Conservation (phyloP, 148 eudicot genomes). For the Arctostaphylos glauca region DNA sequence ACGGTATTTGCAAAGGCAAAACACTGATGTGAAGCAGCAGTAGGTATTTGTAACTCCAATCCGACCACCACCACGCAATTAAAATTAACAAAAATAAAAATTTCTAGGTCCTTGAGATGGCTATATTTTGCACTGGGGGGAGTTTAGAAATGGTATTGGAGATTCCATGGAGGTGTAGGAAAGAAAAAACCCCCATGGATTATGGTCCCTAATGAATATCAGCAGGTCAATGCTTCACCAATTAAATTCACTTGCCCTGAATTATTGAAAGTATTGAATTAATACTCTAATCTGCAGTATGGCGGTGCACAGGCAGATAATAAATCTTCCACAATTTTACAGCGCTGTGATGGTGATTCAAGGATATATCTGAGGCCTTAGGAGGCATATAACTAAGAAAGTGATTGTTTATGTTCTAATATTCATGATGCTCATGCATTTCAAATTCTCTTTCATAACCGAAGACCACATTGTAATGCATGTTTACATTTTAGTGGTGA, state of each 20-base stretch:
- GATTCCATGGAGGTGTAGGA: background rate
- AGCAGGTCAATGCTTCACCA: slow-evolving; percentile 9
- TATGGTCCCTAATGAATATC: background rate
- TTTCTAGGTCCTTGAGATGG: background rate
- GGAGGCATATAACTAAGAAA: background rate
- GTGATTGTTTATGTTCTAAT: background rate
- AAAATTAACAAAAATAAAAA: background rate
- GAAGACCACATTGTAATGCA: background rate
- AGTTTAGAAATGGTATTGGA: background rate
- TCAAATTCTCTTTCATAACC: background rate
- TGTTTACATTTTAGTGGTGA: background rate
- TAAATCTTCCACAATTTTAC: slow-evolving; percentile 3
- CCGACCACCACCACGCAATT: background rate
- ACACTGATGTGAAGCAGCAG: background rate
- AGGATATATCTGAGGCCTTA: background rate
- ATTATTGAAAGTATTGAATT: background rate
- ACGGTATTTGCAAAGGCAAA: background rate
- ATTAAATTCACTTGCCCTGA: slow-evolving; percentile 1
- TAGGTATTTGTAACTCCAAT: slow-evolving; percentile 4
- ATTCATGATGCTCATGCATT: background rate
- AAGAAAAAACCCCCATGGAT: background rate
- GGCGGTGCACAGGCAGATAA: background rate
- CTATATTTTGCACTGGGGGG: background rate
- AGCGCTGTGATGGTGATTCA: background rate
- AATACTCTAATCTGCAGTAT: background rate